A percentile compares a stretch with the other conserved stretches of the same genome.
Conservation (phyloP, 2,329 filamentous ascomycete species). For the Venturia aucupariae region DNA sequence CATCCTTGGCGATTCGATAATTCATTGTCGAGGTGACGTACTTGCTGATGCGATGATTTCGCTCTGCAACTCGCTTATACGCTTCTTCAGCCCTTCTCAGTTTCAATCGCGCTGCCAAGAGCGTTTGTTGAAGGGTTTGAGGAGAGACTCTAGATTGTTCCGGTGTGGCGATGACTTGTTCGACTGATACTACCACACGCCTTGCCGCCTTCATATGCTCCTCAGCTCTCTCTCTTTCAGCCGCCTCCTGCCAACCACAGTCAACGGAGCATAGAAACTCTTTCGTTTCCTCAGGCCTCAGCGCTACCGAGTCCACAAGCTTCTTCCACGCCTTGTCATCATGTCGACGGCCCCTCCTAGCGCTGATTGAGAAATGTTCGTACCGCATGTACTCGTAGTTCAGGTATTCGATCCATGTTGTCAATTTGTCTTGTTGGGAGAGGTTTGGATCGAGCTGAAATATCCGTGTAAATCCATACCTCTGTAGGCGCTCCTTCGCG, state of each 20-base stretch:
- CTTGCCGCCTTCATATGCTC: too few relatives aligned
- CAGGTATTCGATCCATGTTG: slow-evolving; percentile 35
- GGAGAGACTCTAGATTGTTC: slow-evolving; percentile 16
- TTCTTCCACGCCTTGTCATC: slow-evolving; percentile 26
- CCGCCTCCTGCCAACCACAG: slow-evolving; percentile 16
- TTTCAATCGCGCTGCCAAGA: slow-evolving; percentile 16
- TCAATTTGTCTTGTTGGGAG: slow-evolving; percentile 24
- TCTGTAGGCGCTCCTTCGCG: slow-evolving; percentile 22
- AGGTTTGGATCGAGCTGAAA: slow-evolving; percentile 26
- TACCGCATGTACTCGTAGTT: slow-evolving; percentile 22
- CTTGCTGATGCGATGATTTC: slow-evolving; percentile 18
- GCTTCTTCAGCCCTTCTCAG: slow-evolving; percentile 6
- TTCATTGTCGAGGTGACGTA: slow-evolving; percentile 17
- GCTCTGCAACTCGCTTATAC: slow-evolving; percentile 17
- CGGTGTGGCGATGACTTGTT: slow-evolving; percentile 18
- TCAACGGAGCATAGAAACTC: slow-evolving; percentile 19
- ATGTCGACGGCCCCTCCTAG: slow-evolving; percentile 19
- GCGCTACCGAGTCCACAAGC: slow-evolving; percentile 25
- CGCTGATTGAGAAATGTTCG: slow-evolving; percentile 19
- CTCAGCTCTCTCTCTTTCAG: slow-evolving; percentile 15
- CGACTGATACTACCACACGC: slow-evolving; percentile 10
- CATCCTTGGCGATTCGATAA: slow-evolving; percentile 15
- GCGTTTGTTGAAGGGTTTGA: slow-evolving; percentile 14
- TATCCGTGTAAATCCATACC: slow-evolving; percentile 23
- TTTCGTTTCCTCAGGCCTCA: slow-evolving; percentile 23